phyloP scores from a whole-genome alignment of 2,329 filamentous ascomycete species.

The Periconia sp. region DNA sequence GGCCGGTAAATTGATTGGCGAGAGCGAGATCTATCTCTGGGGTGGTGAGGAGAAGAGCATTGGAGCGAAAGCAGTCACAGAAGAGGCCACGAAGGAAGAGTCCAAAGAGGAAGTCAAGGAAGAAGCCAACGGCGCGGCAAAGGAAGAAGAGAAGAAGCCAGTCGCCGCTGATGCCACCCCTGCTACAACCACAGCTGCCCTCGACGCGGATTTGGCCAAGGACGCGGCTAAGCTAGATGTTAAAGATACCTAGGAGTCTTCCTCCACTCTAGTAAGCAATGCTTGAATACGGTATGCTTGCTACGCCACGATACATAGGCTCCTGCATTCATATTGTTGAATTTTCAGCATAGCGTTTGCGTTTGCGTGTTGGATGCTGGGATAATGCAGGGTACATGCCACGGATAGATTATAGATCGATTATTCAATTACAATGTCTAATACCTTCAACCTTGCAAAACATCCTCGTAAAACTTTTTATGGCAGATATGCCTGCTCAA shows the following conservation, averaged over 20 bases:
- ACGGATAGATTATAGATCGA: background rate
- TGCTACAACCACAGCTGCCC: conserved; percentile 4
- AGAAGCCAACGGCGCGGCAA: background rate
- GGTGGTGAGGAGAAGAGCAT: conserved; percentile 56
- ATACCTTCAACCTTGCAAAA: background rate
- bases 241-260: conserved; percentile 20
- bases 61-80: background rate
- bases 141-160: background rate
- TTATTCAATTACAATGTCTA: background rate
- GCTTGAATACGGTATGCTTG: background rate
- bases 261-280: background rate
- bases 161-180: background rate
- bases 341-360: background rate
- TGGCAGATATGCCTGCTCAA: no score
- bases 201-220: conserved; percentile 16
- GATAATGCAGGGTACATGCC: no score
- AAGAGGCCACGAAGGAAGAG: background rate
- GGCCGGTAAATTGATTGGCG: conserved; percentile 79
- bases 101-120: background rate
- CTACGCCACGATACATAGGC: background rate
- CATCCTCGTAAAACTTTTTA: no score
- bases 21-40: conserved; percentile 83
- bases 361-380: background rate
- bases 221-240: conserved; percentile 27
- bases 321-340: background rate